Conservation (phyloP, 192 early-diverging fungal species). For the Coemansia sp. region DNA sequence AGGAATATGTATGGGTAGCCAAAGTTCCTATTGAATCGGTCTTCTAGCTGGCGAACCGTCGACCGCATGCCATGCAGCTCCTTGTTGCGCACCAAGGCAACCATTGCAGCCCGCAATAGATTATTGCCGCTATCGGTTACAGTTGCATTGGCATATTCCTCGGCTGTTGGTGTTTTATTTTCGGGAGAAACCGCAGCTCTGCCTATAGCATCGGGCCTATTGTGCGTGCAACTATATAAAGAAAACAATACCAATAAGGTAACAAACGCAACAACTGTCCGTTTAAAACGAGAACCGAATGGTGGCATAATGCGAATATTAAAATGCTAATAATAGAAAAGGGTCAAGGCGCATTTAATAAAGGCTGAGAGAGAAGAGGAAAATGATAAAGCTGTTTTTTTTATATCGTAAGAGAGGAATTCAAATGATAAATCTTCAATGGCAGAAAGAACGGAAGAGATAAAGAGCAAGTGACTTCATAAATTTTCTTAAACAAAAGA, state of each 20-base stretch:
- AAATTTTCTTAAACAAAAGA: too few relatives aligned
- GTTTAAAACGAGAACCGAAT: conserved; percentile 1
- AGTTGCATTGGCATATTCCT: too few relatives aligned
- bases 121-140: too few relatives aligned
- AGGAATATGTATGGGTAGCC: conserved; percentile 70
- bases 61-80: conserved; percentile 62
- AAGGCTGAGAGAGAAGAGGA: too few relatives aligned
- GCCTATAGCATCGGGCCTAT: too few relatives aligned
- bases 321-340: too few relatives aligned
- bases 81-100: conserved; percentile 70
- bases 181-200: too few relatives aligned
- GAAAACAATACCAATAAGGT: neutral
- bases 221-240: neutral
- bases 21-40: conserved; percentile 64
- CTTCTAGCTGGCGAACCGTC: conserved; percentile 69
- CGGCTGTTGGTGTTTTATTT: too few relatives aligned
- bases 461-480: neutral
- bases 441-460: neutral
- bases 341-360: too few relatives aligned
- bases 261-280: neutral
- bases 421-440: neutral
- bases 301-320: neutral
- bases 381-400: too few relatives aligned
- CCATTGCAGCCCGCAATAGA: conserved; percentile 39
- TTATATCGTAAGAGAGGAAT: too few relatives aligned